phyloP scores from a whole-genome alignment of 139 green algal species.

The Closterium sp. region DNA sequence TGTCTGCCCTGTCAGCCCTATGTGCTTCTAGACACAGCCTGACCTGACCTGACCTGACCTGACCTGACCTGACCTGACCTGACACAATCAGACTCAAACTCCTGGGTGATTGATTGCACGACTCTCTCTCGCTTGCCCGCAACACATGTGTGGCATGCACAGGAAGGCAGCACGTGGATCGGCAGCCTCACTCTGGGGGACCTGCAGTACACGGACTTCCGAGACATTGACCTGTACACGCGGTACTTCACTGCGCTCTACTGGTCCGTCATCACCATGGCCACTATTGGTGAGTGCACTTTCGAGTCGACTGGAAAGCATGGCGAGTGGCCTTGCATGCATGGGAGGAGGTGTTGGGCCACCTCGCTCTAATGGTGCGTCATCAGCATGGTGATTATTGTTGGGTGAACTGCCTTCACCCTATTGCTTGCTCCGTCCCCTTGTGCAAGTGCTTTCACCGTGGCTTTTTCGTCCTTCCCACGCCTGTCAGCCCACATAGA shows the following conservation, averaged over 20 bases:
- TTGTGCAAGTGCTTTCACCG: too few species aligned
- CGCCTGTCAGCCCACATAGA: background rate
- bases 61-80: background rate
- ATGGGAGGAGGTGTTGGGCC: too few species aligned
- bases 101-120: background rate
- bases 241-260: conserved; percentile 28
- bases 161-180: conserved; percentile 19
- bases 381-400: background rate
- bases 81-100: background rate
- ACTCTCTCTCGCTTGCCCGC: background rate
- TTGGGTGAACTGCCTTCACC: background rate
- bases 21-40: too few species aligned
- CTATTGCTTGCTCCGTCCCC: background rate
- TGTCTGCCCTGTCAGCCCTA: too few species aligned
- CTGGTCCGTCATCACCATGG: conserved; percentile 37
- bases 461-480: background rate
- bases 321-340: background rate
- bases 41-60: background rate
- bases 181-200: conserved; percentile 18
- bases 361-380: background rate
- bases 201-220: conserved; percentile 8
- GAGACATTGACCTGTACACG: background rate
- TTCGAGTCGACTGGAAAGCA: too few species aligned
- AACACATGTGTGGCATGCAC: background rate
- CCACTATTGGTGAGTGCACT: conserved; percentile 8